phyloP scores from a whole-genome alignment of 163 green algal genomes.

The Chlorella variabilis region DNA sequence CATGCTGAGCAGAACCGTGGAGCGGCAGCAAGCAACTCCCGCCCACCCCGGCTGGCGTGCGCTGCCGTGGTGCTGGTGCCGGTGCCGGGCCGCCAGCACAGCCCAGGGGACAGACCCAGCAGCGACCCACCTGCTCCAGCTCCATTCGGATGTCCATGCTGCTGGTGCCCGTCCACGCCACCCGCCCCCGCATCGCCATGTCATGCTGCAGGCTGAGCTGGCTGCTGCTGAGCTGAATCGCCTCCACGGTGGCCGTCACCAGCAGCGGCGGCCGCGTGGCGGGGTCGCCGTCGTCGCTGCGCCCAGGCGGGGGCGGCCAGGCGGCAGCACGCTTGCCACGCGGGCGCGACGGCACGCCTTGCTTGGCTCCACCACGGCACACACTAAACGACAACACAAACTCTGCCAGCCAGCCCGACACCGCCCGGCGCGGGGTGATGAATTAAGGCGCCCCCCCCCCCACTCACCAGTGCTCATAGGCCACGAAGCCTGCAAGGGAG shows the following conservation, averaged over 20 bases:
- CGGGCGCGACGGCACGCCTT: too few species aligned
- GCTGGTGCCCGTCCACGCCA: constrained; percentile 65
- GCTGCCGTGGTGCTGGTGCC: too few species aligned
- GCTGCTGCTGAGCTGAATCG: constrained; percentile 55
- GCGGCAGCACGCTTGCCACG: background rate
- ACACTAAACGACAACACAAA: too few species aligned
- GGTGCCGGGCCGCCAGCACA: too few species aligned
- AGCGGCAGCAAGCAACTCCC: background rate
- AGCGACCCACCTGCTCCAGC: constrained; percentile 47
- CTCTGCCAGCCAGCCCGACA: too few species aligned
- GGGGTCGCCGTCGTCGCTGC: constrained; percentile 47
- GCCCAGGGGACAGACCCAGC: too few species aligned
- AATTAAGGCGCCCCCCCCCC: too few species aligned
- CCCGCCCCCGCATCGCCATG: constrained; percentile 46
- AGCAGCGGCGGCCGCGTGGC: constrained; percentile 64
- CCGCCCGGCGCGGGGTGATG: too few species aligned
- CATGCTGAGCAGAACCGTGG: background rate
- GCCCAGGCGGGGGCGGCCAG: background rate
- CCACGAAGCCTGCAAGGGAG: constrained; percentile 71
- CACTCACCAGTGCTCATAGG: constrained; percentile 61
- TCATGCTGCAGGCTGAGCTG: constrained; percentile 60
- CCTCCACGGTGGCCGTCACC: constrained; percentile 80
- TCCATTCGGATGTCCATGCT: constrained; percentile 67
- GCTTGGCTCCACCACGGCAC: too few species aligned
- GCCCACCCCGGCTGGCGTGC: background rate